Evolutionary conservation across 1,284 basidiomycete species (phyloP), one percentile per base, ranked within the genome.

Genomic region (Cutaneotrichosporon arboriforme): DNA sequence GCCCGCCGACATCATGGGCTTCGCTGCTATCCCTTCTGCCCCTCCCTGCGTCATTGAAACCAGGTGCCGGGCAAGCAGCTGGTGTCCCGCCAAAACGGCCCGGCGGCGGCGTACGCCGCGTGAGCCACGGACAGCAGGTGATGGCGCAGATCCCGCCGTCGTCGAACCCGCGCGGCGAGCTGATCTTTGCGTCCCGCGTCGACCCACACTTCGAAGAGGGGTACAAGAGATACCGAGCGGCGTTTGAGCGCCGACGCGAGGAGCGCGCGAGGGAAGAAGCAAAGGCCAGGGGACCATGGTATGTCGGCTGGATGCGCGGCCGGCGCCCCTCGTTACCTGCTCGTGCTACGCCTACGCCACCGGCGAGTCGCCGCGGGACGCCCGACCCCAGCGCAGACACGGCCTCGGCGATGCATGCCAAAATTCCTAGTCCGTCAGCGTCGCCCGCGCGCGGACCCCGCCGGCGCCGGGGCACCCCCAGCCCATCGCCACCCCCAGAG

Each of bases 161-260:
- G 7, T 79, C 78, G 35, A 97, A 94, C 73, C 91, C 93, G 4
- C 84, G 93, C 13, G 94, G 96, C 43, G 94, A 98, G 68, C 83
- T 98, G 58, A 93, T 98, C 59, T 97, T 98, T 74, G 92, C 88
- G 13, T 89, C 86, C 13, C 83, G 88, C 43, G 88, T 98, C 33
- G 85, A 89, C 58, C 80, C 81, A 40, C 70, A 76, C 10, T 98
- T 98, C 72, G 80, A 89, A 22, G 92, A 97, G 52, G 83, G 87
- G 0, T 98, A 98, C 75, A 92, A 97, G 73, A 82, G 89, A 14
- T 94, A 97, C 72, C 82, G 96, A 13, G 79, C 84, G 9, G 85
- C 85, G n/a, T 98, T 96, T 73, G 94, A 97, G 77, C 77, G 86
- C 43, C 79, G 83, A 57, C 76, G 90, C 20, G 84, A 84, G 56